Evolutionary conservation across 2,329 filamentous ascomycete species (phyloP), one percentile per base, ranked within the genome.

Genomic region (Myriosclerotinia curreyana): DNA sequence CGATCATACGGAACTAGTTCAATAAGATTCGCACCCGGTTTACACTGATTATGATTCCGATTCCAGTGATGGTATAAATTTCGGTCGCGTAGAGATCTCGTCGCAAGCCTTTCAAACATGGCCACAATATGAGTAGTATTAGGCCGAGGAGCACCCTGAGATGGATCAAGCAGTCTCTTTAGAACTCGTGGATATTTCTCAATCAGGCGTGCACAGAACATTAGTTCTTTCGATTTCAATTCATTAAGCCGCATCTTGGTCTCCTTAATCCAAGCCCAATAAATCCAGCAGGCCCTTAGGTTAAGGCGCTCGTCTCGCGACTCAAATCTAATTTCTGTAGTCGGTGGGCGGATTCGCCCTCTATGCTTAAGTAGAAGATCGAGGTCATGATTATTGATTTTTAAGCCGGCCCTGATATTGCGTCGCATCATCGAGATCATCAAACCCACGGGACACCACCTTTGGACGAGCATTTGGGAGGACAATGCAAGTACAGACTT

Each of bases 231-330:
- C 12, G 40, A 53, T 36, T 62, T 62, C n/a, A 15, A 17, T 17
- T 34, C 20, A 15, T 62, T 62, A 1, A 55, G 50, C 9, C 28
- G 15, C 28, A 34, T 15, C 28, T 62, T 62, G 1, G 60, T 17
- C 6, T 55, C 4, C 28, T 62, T 62, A 17, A 62, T 25, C 60
- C 60, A 62, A 14, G 48, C 40, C 60, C 60, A 62, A 36, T 55
- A 36, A 5, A 20, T 15, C 50, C 50, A 48, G 31, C 20, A 34
- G 15, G 20, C 5, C 2, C 48, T n/a, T 8, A 55, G 15, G 42
- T 36, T 6, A 5, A 46, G 28, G 3, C 8, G 14, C 8, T 31
- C 8, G 6, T 0, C 40, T 17, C 1, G 7, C 12, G 0, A 12
- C 5, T 36, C 20, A 9, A 17, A 3, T 1, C 12, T 15, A 15